A percentile compares a stretch with the other conserved stretches of the same genome.
These are phyloP conservation scores for Paecilomyces sp. DNA, from an alignment of 2,329 filamentous ascomycete genomes.

Conservation along the genomic window DNA sequence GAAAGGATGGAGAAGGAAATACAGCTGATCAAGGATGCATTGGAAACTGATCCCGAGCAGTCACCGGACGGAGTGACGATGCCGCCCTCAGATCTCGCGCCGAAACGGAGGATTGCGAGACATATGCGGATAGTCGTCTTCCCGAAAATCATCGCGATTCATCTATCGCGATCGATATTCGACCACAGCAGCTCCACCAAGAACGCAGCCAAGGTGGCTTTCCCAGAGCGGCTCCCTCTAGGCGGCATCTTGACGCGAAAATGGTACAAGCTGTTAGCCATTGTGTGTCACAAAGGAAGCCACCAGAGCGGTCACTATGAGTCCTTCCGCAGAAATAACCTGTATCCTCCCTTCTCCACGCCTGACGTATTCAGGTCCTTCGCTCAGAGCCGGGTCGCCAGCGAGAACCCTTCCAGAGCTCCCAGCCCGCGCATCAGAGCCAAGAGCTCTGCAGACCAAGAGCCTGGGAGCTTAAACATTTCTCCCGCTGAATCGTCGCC, in stretches of 20 bases:
- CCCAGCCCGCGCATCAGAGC: slow-evolving; percentile 43
- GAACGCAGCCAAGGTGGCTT: slow-evolving; percentile 88
- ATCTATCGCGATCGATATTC: slow-evolving; percentile 89
- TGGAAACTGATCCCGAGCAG: slow-evolving; percentile 75
- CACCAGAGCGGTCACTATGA: slow-evolving; percentile 98
- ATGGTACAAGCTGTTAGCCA: slow-evolving; percentile 74
- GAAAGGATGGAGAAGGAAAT: slow-evolving; percentile 52
- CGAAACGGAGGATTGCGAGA: slow-evolving; percentile 76
- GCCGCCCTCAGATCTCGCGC: slow-evolving; percentile 66
- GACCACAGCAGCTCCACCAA: slow-evolving; percentile 75
- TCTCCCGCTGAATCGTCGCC: slow-evolving; percentile 27
- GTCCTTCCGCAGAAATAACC: slow-evolving; percentile 80
- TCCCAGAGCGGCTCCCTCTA: slow-evolving; percentile 77
- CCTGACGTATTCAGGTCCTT: slow-evolving; percentile 70
- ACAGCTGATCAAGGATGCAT: slow-evolving; percentile 57
- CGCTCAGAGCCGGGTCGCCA: slow-evolving; percentile 55
- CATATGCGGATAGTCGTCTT: slow-evolving; percentile 82
- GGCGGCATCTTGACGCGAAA: slow-evolving; percentile 71
- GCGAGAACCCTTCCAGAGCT: slow-evolving; percentile 43
- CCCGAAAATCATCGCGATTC: slow-evolving; percentile 83
- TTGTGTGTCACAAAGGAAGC: slow-evolving; percentile 91
- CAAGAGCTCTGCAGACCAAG: slow-evolving; percentile 21
- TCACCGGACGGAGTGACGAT: slow-evolving; percentile 65
- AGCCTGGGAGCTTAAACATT: slow-evolving; percentile 20
- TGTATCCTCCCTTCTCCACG: slow-evolving; percentile 74